phyloP scores from a whole-genome alignment of 306 rosid genomes.

The Cicer arietinum region DNA sequence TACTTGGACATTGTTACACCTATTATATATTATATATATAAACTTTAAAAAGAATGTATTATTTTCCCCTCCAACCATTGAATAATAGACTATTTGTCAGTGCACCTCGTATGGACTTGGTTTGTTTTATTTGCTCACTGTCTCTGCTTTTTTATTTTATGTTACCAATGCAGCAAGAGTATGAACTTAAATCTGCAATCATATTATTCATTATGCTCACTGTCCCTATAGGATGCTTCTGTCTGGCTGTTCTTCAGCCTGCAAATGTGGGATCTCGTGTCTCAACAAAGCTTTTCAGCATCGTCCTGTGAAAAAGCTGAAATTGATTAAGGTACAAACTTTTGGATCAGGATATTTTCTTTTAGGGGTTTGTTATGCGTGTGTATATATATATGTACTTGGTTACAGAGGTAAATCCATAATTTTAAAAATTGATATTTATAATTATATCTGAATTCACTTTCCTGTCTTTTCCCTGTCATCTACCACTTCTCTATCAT shows the following conservation, averaged over 20 bases:
- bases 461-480: no score
- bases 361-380: not conserved
- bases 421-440: no score
- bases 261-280: conserved; percentile 87
- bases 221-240: conserved; percentile 75
- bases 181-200: conserved; percentile 25
- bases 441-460: no score
- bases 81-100: no score
- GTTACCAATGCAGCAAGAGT: conserved; percentile 29
- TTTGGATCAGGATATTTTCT: conserved; percentile 20
- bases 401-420: no score
- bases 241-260: conserved; percentile 90
- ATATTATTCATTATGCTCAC: conserved; percentile 36
- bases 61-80: no score
- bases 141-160: not conserved
- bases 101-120: not conserved
- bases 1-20: no score
- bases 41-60: no score
- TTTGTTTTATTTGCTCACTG: conserved; percentile 5
- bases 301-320: conserved; percentile 84
- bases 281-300: conserved; percentile 88
- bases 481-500: no score
- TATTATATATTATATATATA: no score
- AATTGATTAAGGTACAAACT: conserved; percentile 74
- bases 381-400: no score